Evolutionary conservation across 345 rosid genomes (phyloP).

Genomic region (Ailanthus altissimus): DNA sequence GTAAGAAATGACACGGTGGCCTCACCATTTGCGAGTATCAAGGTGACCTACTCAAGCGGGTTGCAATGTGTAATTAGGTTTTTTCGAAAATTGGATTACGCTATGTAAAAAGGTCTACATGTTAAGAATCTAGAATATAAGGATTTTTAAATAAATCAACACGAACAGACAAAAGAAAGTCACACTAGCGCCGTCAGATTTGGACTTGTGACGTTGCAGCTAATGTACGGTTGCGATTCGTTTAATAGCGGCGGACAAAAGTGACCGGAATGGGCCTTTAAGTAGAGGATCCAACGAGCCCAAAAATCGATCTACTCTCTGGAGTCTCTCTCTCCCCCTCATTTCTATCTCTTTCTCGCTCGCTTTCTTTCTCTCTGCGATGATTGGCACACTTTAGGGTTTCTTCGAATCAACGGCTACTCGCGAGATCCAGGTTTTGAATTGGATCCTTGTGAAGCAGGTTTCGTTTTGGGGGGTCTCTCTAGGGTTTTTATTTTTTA

Average conservation of each 20-base stretch:
- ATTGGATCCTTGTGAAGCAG: constrained; percentile 31
- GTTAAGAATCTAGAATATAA: neutral
- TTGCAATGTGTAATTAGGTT: neutral
- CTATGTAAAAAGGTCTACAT: too few relatives aligned
- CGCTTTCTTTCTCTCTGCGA: constrained; percentile 2
- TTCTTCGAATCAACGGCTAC: constrained; percentile 32
- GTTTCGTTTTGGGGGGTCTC: constrained; percentile 9
- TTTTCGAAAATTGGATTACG: neutral
- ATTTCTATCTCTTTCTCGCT: neutral
- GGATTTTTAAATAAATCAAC: neutral
- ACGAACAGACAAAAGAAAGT: neutral
- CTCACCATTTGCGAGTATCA: neutral
- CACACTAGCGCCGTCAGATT: constrained; percentile 34
- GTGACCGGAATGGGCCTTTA: constrained; percentile 39
- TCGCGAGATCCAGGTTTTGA: constrained; percentile 44
- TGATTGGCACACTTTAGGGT: constrained; percentile 25
- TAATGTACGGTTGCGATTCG: constrained; percentile 43
- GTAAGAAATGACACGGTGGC: neutral
- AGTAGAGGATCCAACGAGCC: constrained; percentile 30
- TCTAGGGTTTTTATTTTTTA: constrained; percentile 31
- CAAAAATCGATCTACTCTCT: neutral
- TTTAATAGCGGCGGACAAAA: constrained; percentile 28
- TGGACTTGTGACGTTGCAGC: constrained; percentile 27
- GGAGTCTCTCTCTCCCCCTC: neutral
- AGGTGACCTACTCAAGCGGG: neutral